Evolutionary conservation across 164 flowering plant genomes (phyloP).

Genomic region (Liriodendron chinense): DNA sequence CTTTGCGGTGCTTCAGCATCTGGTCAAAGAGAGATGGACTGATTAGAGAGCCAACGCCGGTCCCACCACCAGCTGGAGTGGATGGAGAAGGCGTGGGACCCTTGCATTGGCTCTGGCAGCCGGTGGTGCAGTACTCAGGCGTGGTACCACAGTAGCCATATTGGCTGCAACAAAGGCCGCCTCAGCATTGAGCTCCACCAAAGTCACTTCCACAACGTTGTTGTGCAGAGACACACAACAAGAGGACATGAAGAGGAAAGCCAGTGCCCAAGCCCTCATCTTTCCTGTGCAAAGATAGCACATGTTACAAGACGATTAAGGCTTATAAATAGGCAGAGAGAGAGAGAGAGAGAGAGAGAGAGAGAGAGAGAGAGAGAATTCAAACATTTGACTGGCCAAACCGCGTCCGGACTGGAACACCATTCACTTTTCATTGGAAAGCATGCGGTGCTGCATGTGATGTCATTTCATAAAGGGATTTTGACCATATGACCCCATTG

Average conservation of each 20-base stretch:
- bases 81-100: neutral
- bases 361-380: no score
- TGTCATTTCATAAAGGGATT: no score
- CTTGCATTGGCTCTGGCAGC: slow-evolving; percentile 9
- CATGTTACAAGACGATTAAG: no score
- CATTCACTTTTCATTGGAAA: no score
- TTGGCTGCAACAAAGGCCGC: slow-evolving; percentile 10
- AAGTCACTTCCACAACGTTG: slow-evolving; percentile 13
- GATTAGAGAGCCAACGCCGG: slow-evolving; percentile 1
- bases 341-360: no score
- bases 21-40: neutral
- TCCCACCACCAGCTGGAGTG: neutral
- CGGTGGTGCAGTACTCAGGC: neutral
- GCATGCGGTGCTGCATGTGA: no score
- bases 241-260: neutral
- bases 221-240: neutral
- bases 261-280: neutral
- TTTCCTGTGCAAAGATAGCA: neutral
- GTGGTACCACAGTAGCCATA: slow-evolving; percentile 12
- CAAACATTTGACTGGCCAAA: no score
- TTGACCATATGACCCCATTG: no score
- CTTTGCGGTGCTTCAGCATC: slow-evolving; percentile 4
- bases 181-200: neutral
- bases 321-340: no score
- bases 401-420: no score